phyloP scores from a whole-genome alignment of 495 filamentous ascomycete genomes.

The Schizothecium vesticola region DNA sequence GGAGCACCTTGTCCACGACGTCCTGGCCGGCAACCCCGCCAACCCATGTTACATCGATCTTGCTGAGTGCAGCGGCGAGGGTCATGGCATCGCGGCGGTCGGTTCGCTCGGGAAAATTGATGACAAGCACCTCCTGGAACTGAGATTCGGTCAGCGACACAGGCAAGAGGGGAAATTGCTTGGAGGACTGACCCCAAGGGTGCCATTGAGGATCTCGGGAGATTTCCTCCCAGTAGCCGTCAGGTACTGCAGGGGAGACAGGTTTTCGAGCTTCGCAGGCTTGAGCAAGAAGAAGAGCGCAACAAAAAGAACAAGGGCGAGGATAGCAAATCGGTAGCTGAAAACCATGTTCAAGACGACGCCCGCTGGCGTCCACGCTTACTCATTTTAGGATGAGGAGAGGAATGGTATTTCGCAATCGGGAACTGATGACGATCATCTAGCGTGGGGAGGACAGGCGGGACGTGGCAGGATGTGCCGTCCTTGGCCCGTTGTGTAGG shows the following conservation, averaged over 20 bases:
- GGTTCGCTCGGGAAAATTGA: constrained; percentile 54
- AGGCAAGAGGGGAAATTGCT: background rate
- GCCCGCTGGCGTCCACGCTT: background rate
- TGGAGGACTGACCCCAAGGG: background rate
- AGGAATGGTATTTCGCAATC: background rate
- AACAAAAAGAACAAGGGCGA: background rate
- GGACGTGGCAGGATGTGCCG: background rate
- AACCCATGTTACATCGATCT: constrained; percentile 51
- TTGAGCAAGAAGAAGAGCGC: background rate
- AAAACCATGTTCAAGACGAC: background rate
- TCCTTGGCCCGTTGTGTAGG: background rate
- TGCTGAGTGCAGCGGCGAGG: constrained; percentile 47
- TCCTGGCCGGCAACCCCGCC: constrained; percentile 45
- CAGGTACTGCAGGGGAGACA: background rate
- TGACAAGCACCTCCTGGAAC: constrained; percentile 58
- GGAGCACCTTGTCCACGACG: constrained; percentile 32
- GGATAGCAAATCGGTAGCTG: background rate
- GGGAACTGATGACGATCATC: background rate
- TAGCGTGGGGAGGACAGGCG: background rate
- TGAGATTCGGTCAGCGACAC: constrained; percentile 15
- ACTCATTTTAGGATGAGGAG: background rate
- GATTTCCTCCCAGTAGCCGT: background rate
- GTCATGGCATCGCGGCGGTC: constrained; percentile 59
- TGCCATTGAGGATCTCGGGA: background rate
- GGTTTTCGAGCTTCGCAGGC: background rate